A percentile compares a stretch with the other conserved stretches of the same genome.
Conservation (phyloP, 192 early-diverging fungal genomes). For the Coemansia umbellata region DNA sequence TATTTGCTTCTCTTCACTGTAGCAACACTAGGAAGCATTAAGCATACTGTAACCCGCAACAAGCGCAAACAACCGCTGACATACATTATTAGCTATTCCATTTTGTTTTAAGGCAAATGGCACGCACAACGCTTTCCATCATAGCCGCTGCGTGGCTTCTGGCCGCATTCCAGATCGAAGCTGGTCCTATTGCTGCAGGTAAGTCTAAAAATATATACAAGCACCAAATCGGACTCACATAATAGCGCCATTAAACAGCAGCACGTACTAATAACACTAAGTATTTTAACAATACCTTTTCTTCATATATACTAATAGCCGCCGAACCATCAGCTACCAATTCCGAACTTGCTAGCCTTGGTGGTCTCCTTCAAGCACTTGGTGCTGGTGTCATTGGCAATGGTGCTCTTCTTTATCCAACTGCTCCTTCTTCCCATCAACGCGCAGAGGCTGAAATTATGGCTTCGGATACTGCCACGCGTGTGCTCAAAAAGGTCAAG, state of each 20-base stretch:
- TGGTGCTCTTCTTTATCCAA: conserved; percentile 40
- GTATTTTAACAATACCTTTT: conserved; percentile 1
- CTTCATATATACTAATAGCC: conserved; percentile 5
- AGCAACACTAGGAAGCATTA: no score
- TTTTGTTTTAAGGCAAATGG: conserved; percentile 22
- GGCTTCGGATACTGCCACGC: conserved; percentile 42
- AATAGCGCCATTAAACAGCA: no score
- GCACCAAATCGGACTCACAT: no score
- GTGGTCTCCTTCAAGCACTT: conserved; percentile 44
- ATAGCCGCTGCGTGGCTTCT: conserved; percentile 48
- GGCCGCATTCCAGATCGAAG: conserved; percentile 27
- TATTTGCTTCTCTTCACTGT: no score
- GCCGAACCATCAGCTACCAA: conserved; percentile 16
- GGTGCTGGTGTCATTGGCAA: conserved; percentile 45
- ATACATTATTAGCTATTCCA: neutral
- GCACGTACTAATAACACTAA: no score
- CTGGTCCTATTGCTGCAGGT: conserved; percentile 44
- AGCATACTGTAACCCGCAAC: no score
- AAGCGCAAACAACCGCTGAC: neutral
- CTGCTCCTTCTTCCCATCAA: conserved; percentile 30
- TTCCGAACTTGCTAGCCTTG: conserved; percentile 40
- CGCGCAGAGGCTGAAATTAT: conserved; percentile 44
- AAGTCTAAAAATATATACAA: conserved; percentile 3
- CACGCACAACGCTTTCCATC: conserved; percentile 38
- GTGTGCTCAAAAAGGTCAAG: conserved; percentile 46